phyloP scores from a whole-genome alignment of 2,329 filamentous ascomycete species.

The Ceratocystis huliohia region DNA sequence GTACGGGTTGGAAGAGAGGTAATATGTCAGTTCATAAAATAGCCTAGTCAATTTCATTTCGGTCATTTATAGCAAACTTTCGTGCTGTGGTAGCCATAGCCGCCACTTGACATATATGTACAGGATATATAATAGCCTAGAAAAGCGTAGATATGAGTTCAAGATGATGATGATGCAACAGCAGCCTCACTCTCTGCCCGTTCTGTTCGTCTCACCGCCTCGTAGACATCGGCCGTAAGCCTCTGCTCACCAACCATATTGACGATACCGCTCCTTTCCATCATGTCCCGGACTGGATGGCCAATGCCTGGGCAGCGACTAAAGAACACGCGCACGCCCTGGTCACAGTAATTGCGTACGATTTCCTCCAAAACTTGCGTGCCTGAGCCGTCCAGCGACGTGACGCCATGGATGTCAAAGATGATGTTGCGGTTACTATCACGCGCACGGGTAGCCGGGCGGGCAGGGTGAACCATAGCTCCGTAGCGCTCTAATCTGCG shows the following conservation, averaged over 20 bases:
- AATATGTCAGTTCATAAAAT: too few species aligned
- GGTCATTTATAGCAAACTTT: too few species aligned
- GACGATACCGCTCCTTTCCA: conserved; percentile 72
- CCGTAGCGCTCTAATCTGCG: conserved; percentile 80
- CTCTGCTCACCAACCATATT: conserved; percentile 61
- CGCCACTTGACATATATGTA: too few species aligned
- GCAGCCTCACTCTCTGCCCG: neutral
- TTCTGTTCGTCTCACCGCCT: conserved; percentile 73
- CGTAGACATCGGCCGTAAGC: conserved; percentile 72
- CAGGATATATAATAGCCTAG: neutral
- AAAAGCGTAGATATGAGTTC: neutral
- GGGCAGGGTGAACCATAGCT: conserved; percentile 74
- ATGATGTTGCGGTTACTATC: conserved; percentile 85
- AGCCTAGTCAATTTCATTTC: too few species aligned
- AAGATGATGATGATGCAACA: neutral
- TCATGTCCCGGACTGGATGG: conserved; percentile 54
- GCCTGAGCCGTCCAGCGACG: conserved; percentile 82
- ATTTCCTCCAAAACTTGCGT: conserved; percentile 88
- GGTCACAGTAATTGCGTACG: conserved; percentile 62
- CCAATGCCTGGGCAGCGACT: conserved; percentile 40
- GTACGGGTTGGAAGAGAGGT: too few species aligned
- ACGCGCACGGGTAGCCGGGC: conserved; percentile 64
- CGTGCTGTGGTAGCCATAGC: too few species aligned
- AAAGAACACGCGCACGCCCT: conserved; percentile 68
- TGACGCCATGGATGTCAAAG: conserved; percentile 97